Evolutionary conservation across 192 early-diverging fungal genomes (phyloP).

Genomic region (Backusella luteola): DNA sequence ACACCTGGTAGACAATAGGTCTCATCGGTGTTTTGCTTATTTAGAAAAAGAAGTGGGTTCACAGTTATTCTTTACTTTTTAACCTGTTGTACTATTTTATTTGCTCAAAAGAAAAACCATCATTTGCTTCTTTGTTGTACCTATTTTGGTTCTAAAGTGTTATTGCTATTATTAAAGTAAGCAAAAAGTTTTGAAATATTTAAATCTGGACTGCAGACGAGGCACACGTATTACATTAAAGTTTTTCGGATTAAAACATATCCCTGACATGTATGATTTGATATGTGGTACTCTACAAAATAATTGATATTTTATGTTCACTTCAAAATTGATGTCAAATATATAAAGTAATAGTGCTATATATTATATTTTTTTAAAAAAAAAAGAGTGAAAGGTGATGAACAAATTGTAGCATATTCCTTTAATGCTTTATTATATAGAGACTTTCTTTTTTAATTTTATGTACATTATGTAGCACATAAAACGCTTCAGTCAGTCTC

Average conservation of each 20-base stretch:
- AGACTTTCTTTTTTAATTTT: no score
- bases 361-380: no score
- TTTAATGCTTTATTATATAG: no score
- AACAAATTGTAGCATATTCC: no score
- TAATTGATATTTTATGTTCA: no score
- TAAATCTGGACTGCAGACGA: background rate
- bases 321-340: no score
- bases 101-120: background rate
- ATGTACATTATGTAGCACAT: no score
- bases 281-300: background rate
- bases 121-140: background rate
- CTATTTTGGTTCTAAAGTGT: background rate
- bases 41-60: background rate
- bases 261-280: background rate
- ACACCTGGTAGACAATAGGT: conserved; percentile 21
- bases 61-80: no score
- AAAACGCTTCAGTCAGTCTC: no score
- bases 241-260: background rate
- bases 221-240: background rate
- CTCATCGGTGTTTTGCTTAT: background rate
- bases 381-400: no score
- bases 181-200: background rate
- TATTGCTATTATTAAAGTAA: background rate
- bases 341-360: no score
- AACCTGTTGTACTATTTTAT: background rate